A percentile compares a stretch with the other conserved stretches of the same genome.
Evolutionary conservation across 371 early-diverging fungal genomes (phyloP).

Genomic region (Mucor saturninus): DNA sequence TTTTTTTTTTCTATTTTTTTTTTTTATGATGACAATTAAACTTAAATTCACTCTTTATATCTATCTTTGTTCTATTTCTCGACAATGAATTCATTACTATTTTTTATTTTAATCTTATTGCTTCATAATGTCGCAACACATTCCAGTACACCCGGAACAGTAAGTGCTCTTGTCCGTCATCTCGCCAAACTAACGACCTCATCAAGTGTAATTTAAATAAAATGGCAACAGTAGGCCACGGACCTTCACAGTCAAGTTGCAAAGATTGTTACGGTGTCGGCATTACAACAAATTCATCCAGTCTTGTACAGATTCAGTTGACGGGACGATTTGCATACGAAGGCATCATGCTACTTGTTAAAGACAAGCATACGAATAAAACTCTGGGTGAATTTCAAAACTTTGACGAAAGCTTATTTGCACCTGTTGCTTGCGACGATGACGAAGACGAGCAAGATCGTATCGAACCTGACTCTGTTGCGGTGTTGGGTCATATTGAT

Average conservation of each 20-base stretch:
- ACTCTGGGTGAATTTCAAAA: slow-evolving; percentile 47
- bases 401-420: slow-evolving; percentile 35
- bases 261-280: slow-evolving; percentile 42
- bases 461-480: slow-evolving; percentile 25
- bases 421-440: slow-evolving; percentile 53
- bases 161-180: slow-evolving; percentile 19
- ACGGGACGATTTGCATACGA: slow-evolving; percentile 41
- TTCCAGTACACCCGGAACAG: slow-evolving; percentile 53
- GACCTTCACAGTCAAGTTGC: slow-evolving; percentile 48
- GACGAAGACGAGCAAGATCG: slow-evolving; percentile 36
- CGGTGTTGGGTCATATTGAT: slow-evolving; percentile 49
- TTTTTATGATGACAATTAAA: neutral
- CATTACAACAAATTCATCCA: slow-evolving; percentile 19
- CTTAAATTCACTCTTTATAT: neutral
- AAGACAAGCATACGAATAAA: slow-evolving; percentile 35
- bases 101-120: neutral
- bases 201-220: slow-evolving; percentile 46
- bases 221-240: slow-evolving; percentile 52
- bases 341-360: slow-evolving; percentile 47
- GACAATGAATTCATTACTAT: neutral
- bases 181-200: neutral
- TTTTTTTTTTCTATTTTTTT: neutral
- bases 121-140: slow-evolving; percentile 15
- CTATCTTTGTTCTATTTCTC: neutral
- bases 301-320: slow-evolving; percentile 31